phyloP scores from a whole-genome alignment of 2,329 filamentous ascomycete species.

The Aspergillus jensenii region DNA sequence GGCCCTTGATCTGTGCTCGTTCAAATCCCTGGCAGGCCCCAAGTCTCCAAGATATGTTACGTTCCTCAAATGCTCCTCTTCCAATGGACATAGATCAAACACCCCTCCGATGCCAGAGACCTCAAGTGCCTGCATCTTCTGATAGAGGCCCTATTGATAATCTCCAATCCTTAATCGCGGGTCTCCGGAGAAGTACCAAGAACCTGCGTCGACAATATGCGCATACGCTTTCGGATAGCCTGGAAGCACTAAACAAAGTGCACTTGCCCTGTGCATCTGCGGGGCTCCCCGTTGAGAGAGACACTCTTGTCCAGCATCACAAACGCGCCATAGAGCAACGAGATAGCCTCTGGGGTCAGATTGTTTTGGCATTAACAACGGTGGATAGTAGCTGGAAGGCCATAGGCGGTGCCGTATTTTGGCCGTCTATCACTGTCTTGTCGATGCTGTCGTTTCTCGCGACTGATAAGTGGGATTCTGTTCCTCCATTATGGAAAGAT shows the following conservation, averaged over 20 bases:
- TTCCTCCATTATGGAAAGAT: constrained; percentile 9
- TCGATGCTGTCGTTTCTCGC: not conserved
- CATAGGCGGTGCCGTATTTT: not conserved
- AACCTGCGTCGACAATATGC: not conserved
- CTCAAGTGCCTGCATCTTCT: not conserved
- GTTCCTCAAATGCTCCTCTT: not conserved
- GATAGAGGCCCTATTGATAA: not conserved
- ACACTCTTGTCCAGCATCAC: not conserved
- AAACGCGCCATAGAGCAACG: not conserved
- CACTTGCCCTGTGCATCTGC: not conserved
- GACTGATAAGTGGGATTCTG: not conserved
- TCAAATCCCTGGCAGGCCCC: not conserved
- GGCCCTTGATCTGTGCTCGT: not conserved
- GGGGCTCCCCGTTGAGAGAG: not conserved
- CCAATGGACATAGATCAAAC: not conserved
- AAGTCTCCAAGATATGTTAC: not conserved
- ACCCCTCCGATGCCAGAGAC: not conserved
- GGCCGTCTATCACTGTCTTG: not conserved
- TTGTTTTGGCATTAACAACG: not conserved
- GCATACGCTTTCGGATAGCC: not conserved
- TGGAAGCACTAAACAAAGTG: not conserved
- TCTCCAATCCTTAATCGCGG: not conserved
- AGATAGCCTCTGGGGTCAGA: not conserved
- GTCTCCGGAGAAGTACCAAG: not conserved
- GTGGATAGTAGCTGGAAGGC: not conserved